These are phyloP conservation scores for Sporothrix pallida DNA, from an alignment of 2,329 filamentous ascomycete genomes.

Conservation along the genomic window DNA sequence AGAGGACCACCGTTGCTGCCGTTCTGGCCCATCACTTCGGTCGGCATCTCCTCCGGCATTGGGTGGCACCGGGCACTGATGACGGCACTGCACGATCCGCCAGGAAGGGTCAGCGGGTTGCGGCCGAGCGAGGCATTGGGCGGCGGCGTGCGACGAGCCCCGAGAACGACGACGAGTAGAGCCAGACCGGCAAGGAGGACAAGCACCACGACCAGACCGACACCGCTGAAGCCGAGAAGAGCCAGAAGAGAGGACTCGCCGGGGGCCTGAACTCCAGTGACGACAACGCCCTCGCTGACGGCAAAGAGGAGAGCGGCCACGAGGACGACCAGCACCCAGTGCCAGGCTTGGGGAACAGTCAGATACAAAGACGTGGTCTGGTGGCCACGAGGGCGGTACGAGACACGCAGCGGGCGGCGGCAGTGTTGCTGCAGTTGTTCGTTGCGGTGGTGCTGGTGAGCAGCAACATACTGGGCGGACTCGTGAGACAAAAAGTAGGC, in stretches of 20 bases:
- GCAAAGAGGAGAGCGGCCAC: slow-evolving; percentile 54
- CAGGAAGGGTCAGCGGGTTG: slow-evolving; percentile 56
- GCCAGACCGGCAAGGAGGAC: slow-evolving; percentile 48
- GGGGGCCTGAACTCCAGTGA: slow-evolving; percentile 35
- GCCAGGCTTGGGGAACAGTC: slow-evolving; percentile 55
- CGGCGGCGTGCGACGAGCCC: slow-evolving; percentile 49
- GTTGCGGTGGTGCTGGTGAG: slow-evolving; percentile 22
- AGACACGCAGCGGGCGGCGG: slow-evolving; percentile 53
- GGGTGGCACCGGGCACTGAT: slow-evolving; percentile 57
- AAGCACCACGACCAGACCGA: slow-evolving; percentile 52
- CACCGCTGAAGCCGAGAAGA: slow-evolving; percentile 52
- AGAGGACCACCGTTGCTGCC: slow-evolving; percentile 28
- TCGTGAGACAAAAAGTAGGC: slow-evolving; percentile 59
- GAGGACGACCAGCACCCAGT: slow-evolving; percentile 52
- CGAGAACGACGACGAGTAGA: slow-evolving; percentile 47
- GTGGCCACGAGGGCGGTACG: slow-evolving; percentile 49
- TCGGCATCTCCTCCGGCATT: slow-evolving; percentile 39
- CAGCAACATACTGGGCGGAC: slow-evolving; percentile 47
- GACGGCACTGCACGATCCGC: slow-evolving; percentile 59
- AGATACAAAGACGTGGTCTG: slow-evolving; percentile 57
- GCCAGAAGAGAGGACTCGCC: slow-evolving; percentile 38
- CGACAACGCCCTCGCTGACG: slow-evolving; percentile 53
- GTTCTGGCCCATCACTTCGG: slow-evolving; percentile 35
- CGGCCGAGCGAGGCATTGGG: slow-evolving; percentile 38
- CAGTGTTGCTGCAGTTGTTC: slow-evolving; percentile 24